Conservation (phyloP, 306 rosid genomes). For the Inga laurina region DNA sequence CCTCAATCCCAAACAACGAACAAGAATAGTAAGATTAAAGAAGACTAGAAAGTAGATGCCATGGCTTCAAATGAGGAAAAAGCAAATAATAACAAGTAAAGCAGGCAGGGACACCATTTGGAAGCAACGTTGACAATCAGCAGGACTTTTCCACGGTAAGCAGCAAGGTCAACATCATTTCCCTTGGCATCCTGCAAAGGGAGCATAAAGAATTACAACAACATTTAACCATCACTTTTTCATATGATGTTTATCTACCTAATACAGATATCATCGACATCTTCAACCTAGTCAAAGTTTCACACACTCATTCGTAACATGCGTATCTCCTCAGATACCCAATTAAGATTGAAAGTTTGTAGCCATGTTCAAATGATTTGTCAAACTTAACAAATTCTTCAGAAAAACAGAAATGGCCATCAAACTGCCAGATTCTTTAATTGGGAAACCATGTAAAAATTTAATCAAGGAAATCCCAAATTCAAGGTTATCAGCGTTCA, state of each 20-base stretch:
- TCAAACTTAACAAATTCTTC: neutral
- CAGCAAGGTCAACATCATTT: slow-evolving; percentile 57
- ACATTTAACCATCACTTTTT: neutral
- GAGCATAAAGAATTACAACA: neutral
- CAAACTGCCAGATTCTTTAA: neutral
- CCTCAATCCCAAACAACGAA: slow-evolving; percentile 33
- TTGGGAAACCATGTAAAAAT: neutral
- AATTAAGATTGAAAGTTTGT: neutral
- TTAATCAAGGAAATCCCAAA: neutral
- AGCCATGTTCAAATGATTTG: neutral
- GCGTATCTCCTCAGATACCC: neutral
- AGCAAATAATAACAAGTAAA: neutral
- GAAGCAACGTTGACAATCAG: slow-evolving; percentile 91
- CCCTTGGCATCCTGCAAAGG: slow-evolving; percentile 73
- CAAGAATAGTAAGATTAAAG: slow-evolving; percentile 5
- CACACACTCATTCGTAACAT: neutral
- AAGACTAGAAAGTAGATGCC: neutral
- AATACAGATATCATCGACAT: neutral
- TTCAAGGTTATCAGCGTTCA: neutral
- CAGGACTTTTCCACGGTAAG: slow-evolving; percentile 72
- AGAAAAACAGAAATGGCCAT: neutral
- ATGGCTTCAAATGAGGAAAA: neutral
- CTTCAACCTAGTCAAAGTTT: neutral
- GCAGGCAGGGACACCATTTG: slow-evolving; percentile 57
- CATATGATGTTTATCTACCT: neutral